Evolutionary conservation across 2,329 filamentous ascomycete genomes (phyloP), one percentile per base, ranked within the genome.

Genomic region (Paraconiothyrium sp.): DNA sequence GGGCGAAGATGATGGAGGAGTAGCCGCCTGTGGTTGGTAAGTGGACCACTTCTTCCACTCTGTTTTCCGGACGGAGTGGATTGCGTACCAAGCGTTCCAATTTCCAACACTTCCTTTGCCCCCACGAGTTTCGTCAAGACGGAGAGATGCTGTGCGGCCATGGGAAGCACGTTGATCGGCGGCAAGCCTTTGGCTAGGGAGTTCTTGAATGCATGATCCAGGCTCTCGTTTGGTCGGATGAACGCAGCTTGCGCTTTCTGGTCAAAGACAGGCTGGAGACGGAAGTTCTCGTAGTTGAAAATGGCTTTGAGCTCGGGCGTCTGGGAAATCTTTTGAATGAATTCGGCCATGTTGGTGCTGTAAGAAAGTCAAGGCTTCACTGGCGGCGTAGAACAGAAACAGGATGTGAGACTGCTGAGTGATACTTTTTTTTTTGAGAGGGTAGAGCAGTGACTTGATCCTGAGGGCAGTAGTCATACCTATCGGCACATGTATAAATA

Each of bases 1-100:
- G 71, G 4, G 83, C 83, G 56, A 86, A 76, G 74, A 81, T 85
- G 54, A 85, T 83, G 14, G 81, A 76, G 1, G 78, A 80, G 69
- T 84, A 86, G 14, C 80, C 84, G 5, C 84, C 84, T 13, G 27
- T 7, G 35, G 2, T 4, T 30, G 9, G 44, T 27, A 11, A 24
- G 9, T 47, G 20, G 27, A 20, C 44, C 20, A 11, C 4, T 20
- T 20, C 20, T 20, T 20, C 20, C 20, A 20, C 20, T 47, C 44
- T 4, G 3, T 4, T 9, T n/a, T 16, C 41, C 27, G 27, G 27
- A 47, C 44, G n/a, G 9, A 47, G 8, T 5, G 22, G 8, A 27
- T 3, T 3, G 20, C 9, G 22, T 32, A 48, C 46, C 46, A 2
- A 86, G 72, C 0, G 83, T 85, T 13, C 84, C 85, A 51, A 86